Evolutionary conservation across 805 yeast species (phyloP).

Genomic region (Pichia deserticola): DNA sequence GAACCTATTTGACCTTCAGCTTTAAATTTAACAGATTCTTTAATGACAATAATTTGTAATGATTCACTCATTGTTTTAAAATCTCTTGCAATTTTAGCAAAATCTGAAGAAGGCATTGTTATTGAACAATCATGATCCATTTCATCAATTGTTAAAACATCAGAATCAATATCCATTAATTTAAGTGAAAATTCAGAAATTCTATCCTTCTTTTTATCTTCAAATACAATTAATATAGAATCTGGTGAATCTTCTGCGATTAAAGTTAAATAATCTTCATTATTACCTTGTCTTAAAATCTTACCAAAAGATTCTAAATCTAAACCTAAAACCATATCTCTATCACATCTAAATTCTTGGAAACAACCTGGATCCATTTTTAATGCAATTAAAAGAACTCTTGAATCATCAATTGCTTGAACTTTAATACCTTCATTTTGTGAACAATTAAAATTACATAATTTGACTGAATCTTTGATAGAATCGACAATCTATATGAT

Average conservation of each 20-base stretch:
- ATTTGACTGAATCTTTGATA: conserved; percentile 86
- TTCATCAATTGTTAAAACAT: conserved; percentile 87
- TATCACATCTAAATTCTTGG: conserved; percentile 90
- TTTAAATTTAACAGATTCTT: conserved; percentile 83
- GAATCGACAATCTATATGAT: conserved; percentile 66
- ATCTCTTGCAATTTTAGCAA: conserved; percentile 85
- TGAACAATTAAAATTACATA: conserved; percentile 96
- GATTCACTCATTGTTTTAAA: conserved; percentile 83
- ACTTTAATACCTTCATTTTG: conserved; percentile 82
- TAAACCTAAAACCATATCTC: conserved; percentile 84
- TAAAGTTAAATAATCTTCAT: conserved; percentile 78
- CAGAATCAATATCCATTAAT: conserved; percentile 95
- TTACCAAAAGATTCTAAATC: conserved; percentile 84
- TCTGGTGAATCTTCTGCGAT: conserved; percentile 78
- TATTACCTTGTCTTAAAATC: conserved; percentile 85
- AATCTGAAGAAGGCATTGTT: conserved; percentile 81
- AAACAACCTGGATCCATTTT: conserved; percentile 85
- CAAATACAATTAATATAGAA: conserved; percentile 71
- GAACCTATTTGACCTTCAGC: conserved; percentile 90
- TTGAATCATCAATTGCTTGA: conserved; percentile 96
- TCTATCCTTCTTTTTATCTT: conserved; percentile 85
- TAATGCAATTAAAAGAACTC: conserved; percentile 85
- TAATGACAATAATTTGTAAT: conserved; percentile 75
- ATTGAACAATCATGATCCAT: conserved; percentile 84
- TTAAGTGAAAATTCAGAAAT: conserved; percentile 87